A percentile compares a stretch with the other conserved stretches of the same genome.
Evolutionary conservation across 345 rosid species (phyloP).

Genomic region (Brassica rapa): DNA sequence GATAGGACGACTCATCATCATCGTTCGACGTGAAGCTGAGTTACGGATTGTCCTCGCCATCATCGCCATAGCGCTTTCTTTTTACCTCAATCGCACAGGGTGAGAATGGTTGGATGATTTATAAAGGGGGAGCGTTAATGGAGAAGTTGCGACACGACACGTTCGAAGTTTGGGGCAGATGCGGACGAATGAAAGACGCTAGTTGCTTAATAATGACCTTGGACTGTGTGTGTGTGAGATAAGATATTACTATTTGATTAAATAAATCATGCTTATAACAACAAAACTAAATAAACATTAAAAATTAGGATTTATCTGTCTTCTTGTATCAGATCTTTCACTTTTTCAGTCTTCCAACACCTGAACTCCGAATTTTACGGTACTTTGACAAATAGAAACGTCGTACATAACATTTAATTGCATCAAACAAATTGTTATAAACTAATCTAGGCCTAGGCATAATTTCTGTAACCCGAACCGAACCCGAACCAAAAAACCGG

Average conservation of each 20-base stretch:
- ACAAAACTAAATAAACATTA: neutral
- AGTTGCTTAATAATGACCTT: slow-evolving; percentile 21
- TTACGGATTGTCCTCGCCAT: slow-evolving; percentile 42
- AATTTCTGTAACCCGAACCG: no score
- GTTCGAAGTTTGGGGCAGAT: neutral
- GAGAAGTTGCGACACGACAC: slow-evolving; percentile 28
- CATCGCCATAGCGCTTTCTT: slow-evolving; percentile 9
- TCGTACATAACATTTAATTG: neutral
- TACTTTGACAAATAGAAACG: neutral
- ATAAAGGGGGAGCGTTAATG: slow-evolving; percentile 6
- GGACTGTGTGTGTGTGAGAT: slow-evolving; percentile 34
- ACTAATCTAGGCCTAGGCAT: no score
- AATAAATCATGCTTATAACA: neutral
- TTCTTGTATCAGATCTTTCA: slow-evolving; percentile 16
- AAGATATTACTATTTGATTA: neutral
- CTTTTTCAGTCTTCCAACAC: neutral
- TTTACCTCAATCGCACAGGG: neutral
- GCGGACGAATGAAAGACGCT: slow-evolving; percentile 30
- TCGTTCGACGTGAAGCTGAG: slow-evolving; percentile 35
- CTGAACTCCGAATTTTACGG: slow-evolving; percentile 6
- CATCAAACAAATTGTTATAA: no score
- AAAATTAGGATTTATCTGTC: neutral
- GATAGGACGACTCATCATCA: slow-evolving; percentile 32
- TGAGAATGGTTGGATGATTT: neutral
- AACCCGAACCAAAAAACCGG: no score